Evolutionary conservation across 2,329 filamentous ascomycete genomes (phyloP).

Genomic region (Aspergillus nomiae): DNA sequence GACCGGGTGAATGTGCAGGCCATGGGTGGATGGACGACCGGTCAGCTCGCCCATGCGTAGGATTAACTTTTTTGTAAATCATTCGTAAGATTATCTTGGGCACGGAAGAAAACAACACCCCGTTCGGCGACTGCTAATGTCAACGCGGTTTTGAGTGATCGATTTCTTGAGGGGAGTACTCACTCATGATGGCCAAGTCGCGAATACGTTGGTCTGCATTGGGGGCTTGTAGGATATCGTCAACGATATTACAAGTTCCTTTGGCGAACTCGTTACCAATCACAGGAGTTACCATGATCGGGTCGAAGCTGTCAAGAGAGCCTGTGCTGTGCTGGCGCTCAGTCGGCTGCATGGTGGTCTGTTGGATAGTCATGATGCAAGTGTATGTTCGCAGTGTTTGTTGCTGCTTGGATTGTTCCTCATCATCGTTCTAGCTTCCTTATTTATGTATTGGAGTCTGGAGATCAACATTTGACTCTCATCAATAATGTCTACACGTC

Average conservation of each 20-base stretch:
- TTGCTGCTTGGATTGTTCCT: background rate
- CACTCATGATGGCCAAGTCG: conserved; percentile 69
- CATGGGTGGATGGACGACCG: conserved; percentile 60
- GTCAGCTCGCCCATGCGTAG: conserved; percentile 61
- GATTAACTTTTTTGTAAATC: conserved; percentile 67
- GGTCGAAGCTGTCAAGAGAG: conserved; percentile 16
- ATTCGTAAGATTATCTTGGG: conserved; percentile 62
- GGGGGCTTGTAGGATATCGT: conserved; percentile 58
- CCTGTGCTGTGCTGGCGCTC: conserved; percentile 14
- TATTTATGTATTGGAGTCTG: background rate
- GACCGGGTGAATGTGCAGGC: conserved; percentile 61
- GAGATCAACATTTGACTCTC: background rate
- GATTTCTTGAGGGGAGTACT: background rate
- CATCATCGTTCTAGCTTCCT: background rate
- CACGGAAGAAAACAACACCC: conserved; percentile 70
- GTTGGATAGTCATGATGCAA: background rate
- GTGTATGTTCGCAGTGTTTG: background rate
- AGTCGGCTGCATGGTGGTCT: background rate
- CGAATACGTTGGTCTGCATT: conserved; percentile 66
- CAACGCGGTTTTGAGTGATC: background rate
- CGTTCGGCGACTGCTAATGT: conserved; percentile 61
- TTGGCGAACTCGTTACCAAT: conserved; percentile 47
- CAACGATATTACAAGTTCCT: conserved; percentile 42
- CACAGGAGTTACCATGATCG: conserved; percentile 32
- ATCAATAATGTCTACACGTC: background rate